Evolutionary conservation across 805 yeast genomes (phyloP).

Genomic region (Spathaspora girioi): DNA sequence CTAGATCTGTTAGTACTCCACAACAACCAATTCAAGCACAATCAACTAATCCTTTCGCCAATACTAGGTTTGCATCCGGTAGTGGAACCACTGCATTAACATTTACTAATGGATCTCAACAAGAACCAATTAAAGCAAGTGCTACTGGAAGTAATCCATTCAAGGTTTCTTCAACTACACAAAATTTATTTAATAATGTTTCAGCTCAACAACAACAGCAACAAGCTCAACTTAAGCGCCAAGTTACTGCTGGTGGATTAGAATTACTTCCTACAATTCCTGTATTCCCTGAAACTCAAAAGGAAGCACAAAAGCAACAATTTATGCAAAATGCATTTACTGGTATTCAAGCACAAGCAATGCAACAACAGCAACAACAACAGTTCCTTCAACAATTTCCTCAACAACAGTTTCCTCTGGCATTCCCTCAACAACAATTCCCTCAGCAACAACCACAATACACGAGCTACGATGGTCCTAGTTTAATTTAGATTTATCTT

Average conservation of each 20-base stretch:
- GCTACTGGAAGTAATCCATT: constrained; percentile 64
- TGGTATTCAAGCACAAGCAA: constrained; percentile 26
- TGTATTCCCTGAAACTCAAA: constrained; percentile 65
- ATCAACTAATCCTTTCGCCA: constrained; percentile 45
- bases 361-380: constrained; percentile 15
- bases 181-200: constrained; percentile 26
- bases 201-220: constrained; percentile 7
- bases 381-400: constrained; percentile 17
- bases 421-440: constrained; percentile 2
- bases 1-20: constrained; percentile 14
- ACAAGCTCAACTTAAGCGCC: constrained; percentile 35
- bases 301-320: constrained; percentile 35
- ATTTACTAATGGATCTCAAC: constrained; percentile 12
- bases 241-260: constrained; percentile 71
- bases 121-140: constrained; percentile 23
- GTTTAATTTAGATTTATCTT: constrained; percentile 13
- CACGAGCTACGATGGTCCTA: constrained; percentile 18
- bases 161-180: constrained; percentile 37
- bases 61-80: constrained; percentile 30
- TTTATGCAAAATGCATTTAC: constrained; percentile 33
- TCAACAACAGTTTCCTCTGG: constrained; percentile 14
- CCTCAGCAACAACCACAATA: constrained; percentile 6
- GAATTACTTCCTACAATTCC: constrained; percentile 63
- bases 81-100: constrained; percentile 26
- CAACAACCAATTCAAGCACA: constrained; percentile 10